phyloP scores from a whole-genome alignment of 805 yeast genomes.

The Myxozyma sirexii region DNA sequence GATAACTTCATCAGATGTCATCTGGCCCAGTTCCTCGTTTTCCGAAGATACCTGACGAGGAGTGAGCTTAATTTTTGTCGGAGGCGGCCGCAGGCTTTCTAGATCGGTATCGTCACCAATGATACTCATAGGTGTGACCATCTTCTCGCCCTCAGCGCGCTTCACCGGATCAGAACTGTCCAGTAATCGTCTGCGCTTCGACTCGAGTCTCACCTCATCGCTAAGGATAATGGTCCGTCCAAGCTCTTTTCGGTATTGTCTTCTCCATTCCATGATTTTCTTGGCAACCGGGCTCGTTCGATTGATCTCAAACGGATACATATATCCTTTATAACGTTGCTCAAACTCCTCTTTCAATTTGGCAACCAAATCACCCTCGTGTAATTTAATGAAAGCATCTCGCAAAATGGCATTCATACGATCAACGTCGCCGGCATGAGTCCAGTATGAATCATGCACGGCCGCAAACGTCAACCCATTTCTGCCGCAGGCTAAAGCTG shows the following conservation, averaged over 20 bases:
- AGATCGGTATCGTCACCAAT: conserved; percentile 15
- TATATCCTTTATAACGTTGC: conserved; percentile 71
- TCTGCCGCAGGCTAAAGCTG: conserved; percentile 76
- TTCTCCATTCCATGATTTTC: conserved; percentile 46
- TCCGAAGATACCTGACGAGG: conserved; percentile 39
- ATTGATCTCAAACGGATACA: conserved; percentile 62
- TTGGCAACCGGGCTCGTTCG: conserved; percentile 54
- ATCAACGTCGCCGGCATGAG: conserved; percentile 85
- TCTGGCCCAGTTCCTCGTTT: conserved; percentile 42
- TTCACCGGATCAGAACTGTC: conserved; percentile 55
- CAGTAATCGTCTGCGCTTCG: conserved; percentile 59
- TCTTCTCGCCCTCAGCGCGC: conserved; percentile 52
- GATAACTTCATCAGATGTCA: conserved; percentile 35
- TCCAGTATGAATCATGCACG: conserved; percentile 98
- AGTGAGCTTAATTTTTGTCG: background rate
- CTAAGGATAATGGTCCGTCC: conserved; percentile 62
- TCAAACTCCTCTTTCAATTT: conserved; percentile 78
- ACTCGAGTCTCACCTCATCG: conserved; percentile 76
- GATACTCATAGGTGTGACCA: conserved; percentile 73
- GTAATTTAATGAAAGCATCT: conserved; percentile 76
- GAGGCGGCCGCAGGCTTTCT: conserved; percentile 11
- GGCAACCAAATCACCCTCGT: conserved; percentile 69
- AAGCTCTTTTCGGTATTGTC: conserved; percentile 36
- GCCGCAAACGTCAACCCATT: conserved; percentile 77
- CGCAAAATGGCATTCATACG: conserved; percentile 70